Evolutionary conservation across 2,329 filamentous ascomycete genomes (phyloP).

Genomic region (Talaromyces sp.): DNA sequence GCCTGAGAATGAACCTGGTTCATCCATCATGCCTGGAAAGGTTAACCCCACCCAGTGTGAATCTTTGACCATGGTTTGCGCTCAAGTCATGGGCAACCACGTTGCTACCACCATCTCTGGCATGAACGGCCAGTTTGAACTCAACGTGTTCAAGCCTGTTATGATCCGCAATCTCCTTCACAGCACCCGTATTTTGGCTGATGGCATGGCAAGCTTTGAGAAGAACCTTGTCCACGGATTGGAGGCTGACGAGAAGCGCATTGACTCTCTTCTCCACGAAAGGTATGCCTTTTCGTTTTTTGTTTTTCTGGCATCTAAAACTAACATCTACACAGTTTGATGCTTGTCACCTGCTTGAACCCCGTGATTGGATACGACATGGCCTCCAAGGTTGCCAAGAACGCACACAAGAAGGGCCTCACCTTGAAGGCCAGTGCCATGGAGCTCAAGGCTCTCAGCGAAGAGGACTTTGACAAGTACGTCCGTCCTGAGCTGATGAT

Average conservation of each 20-base stretch:
- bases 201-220: constrained; percentile 93
- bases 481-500: constrained; percentile 96
- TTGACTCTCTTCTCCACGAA: constrained; percentile 84
- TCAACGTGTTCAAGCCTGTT: constrained; percentile 98
- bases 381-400: constrained; percentile 95
- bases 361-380: constrained; percentile 96
- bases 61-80: constrained; percentile 94
- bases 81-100: constrained; percentile 97
- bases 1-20: constrained; percentile 96
- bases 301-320: background rate
- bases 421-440: constrained; percentile 91
- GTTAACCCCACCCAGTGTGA: constrained; percentile 99
- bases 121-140: constrained; percentile 96
- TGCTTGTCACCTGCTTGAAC: constrained; percentile 97
- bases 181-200: constrained; percentile 78
- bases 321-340: constrained; percentile 57
- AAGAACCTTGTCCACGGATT: constrained; percentile 85
- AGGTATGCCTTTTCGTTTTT: constrained; percentile 60
- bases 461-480: constrained; percentile 82
- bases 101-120: constrained; percentile 88
- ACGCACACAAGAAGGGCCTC: constrained; percentile 96
- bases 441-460: constrained; percentile 82
- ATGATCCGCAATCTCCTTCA: constrained; percentile 94
- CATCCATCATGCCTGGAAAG: constrained; percentile 98
- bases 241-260: constrained; percentile 89